Evolutionary conservation across 2,329 filamentous ascomycete species (phyloP).

Genomic region (Curvularia hawaiiensis): DNA sequence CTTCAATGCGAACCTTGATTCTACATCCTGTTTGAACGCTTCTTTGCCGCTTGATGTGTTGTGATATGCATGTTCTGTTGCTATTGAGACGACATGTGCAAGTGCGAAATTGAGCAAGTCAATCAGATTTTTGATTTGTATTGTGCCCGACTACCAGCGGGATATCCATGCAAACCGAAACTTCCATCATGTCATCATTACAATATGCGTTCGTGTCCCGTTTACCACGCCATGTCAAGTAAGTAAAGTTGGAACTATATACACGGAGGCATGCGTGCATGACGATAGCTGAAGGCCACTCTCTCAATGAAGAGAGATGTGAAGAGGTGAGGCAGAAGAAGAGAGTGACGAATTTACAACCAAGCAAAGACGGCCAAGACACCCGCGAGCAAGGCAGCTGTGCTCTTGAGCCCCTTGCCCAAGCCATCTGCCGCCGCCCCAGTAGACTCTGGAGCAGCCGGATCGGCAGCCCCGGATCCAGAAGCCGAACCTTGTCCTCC

Average conservation of each 20-base stretch:
- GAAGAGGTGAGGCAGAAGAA: too few species aligned
- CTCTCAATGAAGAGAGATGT: not conserved
- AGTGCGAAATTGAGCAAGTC: not conserved
- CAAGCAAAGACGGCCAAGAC: constrained; percentile 33
- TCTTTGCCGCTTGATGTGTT: not conserved
- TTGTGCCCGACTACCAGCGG: not conserved
- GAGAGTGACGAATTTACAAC: constrained; percentile 11
- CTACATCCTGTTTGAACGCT: constrained; percentile 5
- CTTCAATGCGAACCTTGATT: constrained; percentile 34
- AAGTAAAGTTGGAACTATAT: constrained; percentile 1
- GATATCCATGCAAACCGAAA: not conserved
- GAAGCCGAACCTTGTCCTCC: not conserved
- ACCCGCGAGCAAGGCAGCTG: constrained; percentile 24
- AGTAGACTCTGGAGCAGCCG: constrained; percentile 12
- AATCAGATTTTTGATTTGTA: not conserved
- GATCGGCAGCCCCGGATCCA: constrained; percentile 7
- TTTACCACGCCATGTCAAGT: not conserved
- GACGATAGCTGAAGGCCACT: not conserved
- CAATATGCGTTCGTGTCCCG: not conserved
- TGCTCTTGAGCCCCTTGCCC: constrained; percentile 28
- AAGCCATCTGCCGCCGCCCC: constrained; percentile 29
- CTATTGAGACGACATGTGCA: not conserved
- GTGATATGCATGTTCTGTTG: not conserved
- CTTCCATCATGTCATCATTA: not conserved
- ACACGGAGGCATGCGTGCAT: not conserved